phyloP scores from a whole-genome alignment of 345 rosid genomes.

The Brassica nigra region DNA sequence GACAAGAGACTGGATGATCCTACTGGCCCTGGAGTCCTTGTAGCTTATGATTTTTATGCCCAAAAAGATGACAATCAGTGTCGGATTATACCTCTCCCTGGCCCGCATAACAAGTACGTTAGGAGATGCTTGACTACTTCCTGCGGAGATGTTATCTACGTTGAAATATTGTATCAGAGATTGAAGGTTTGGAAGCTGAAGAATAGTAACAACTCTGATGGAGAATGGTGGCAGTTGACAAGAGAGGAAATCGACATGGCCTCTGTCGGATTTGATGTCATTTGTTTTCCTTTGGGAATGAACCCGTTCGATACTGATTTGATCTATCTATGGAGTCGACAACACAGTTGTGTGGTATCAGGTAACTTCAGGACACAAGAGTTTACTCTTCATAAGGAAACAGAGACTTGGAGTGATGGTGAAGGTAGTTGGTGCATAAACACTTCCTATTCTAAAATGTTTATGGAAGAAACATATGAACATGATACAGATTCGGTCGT shows the following conservation, averaged over 20 bases:
- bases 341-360: not conserved
- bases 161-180: not conserved
- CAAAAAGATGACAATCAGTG: not conserved
- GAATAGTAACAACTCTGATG: not conserved
- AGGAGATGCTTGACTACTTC: constrained; percentile 21
- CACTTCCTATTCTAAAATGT: not conserved
- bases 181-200: not conserved
- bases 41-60: not conserved
- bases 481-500: not conserved
- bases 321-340: not conserved
- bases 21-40: not conserved
- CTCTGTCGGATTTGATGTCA: not conserved
- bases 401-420: not conserved
- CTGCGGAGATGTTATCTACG: not conserved
- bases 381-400: not conserved
- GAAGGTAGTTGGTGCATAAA: not conserved
- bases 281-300: not conserved
- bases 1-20: not conserved
- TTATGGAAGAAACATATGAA: not conserved
- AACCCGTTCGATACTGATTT: not conserved
- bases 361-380: not conserved
- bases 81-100: not conserved
- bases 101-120: not conserved
- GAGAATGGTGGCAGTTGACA: not conserved
- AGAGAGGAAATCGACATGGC: not conserved